These are phyloP conservation scores for Mariannaea sp. DNA, from an alignment of 2,329 filamentous ascomycete genomes.

Conservation along the genomic window DNA sequence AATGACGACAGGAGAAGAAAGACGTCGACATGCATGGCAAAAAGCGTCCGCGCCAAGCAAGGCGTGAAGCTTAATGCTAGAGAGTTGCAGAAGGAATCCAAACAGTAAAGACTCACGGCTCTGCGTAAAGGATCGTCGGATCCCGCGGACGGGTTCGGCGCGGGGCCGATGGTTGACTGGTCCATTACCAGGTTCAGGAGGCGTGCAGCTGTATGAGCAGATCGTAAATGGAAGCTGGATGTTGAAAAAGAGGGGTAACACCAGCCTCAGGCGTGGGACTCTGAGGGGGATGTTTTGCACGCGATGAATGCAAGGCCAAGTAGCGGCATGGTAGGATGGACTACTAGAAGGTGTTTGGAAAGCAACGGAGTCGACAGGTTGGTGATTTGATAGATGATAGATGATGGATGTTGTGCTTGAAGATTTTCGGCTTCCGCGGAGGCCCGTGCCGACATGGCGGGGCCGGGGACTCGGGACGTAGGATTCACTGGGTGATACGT, in stretches of 20 bases:
- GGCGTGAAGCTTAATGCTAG: no score
- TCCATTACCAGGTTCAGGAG: constrained; percentile 7
- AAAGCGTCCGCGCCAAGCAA: constrained; percentile 6
- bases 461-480: not conserved
- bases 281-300: not conserved
- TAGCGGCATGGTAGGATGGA: not conserved
- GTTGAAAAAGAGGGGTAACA: not conserved
- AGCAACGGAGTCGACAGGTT: not conserved
- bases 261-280: not conserved
- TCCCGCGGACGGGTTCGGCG: constrained; percentile 37
- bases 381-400: no score
- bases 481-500: not conserved
- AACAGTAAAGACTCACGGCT: constrained; percentile 44
- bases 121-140: constrained; percentile 44
- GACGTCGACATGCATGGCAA: not conserved
- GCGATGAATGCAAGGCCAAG: not conserved
- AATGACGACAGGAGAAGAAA: not conserved
- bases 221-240: not conserved
- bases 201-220: not conserved
- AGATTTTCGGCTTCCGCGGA: constrained; percentile 13
- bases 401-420: constrained; percentile 3
- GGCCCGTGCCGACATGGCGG: constrained; percentile 5
- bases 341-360: no score
- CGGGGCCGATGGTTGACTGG: constrained; percentile 18
- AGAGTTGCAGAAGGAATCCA: not conserved